These are phyloP conservation scores for Aphanomyces euteiches DNA, from an alignment of 352 stramenopile genomes.

Conservation along the genomic window DNA sequence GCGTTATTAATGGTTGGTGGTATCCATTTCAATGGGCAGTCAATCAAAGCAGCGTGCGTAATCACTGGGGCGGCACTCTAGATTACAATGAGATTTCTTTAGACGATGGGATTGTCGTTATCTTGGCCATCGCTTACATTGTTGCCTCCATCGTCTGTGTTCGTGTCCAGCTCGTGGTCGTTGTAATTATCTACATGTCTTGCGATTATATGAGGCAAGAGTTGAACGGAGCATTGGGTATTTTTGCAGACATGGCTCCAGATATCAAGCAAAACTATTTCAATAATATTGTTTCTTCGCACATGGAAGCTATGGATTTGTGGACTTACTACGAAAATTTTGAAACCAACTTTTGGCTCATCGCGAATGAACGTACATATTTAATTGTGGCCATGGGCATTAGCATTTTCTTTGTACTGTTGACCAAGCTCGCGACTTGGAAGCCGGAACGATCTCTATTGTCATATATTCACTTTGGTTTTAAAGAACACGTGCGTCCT, in stretches of 20 bases:
- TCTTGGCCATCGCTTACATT: background rate
- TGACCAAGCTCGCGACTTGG: no score
- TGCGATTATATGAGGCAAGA: background rate
- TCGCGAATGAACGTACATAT: constrained; percentile 11
- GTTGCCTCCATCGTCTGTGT: background rate
- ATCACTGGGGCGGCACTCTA: background rate
- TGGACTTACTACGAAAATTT: constrained; percentile 10
- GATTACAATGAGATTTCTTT: background rate
- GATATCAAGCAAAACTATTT: background rate
- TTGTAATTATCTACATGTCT: background rate
- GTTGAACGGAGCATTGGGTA: background rate
- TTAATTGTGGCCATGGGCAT: background rate
- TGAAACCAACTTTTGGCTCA: constrained; percentile 7
- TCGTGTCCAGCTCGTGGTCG: constrained; percentile 12
- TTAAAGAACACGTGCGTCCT: no score
- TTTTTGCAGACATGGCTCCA: background rate
- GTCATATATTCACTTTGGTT: background rate
- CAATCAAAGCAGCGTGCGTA: background rate
- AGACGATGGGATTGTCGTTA: constrained; percentile 13
- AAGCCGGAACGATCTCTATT: background rate
- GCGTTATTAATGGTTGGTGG: constrained; percentile 12
- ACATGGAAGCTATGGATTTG: constrained; percentile 5
- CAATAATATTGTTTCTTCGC: background rate
- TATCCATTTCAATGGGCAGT: constrained; percentile 13
- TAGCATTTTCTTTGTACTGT: background rate